Evolutionary conservation across 1,284 basidiomycete genomes (phyloP), one percentile per base, ranked within the genome.

Genomic region (Meripilus lineatus): DNA sequence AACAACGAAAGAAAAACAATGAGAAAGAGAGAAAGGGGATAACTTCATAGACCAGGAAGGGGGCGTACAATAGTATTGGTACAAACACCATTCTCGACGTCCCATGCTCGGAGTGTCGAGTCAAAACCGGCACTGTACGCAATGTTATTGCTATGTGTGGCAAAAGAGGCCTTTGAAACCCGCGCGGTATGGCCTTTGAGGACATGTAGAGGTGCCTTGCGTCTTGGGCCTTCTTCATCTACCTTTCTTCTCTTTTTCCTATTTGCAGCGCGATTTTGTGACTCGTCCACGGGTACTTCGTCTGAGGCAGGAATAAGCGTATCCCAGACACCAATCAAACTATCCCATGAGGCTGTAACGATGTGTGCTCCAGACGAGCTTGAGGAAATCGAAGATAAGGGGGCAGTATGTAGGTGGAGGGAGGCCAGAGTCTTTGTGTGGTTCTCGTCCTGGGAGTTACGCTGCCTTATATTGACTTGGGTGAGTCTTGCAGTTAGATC

Each of bases 291-390:
- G n/a, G 69, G 65, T 0, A 82, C 72, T 62, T 88, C 81, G 63
- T 93, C 81, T 26, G 70, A 55, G 1, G 66, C 55, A 1, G 86
- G 84, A 21, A 85, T 66, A 3, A 68, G 63, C 0, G 80, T 79
- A 49, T 84, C 76, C 83, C 83, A 96, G 11, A 94, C 56, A 4
- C 91, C 88, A 41, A 96, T 74, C 15, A 86, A 66, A 4, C 75
- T 72, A 57, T 93, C 91, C 88, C 89, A 92, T 1, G 83, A 84
- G 0, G 83, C 75, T 0, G 86, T 87, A 23, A 93, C 67, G 18
- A 93, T 66, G 45, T 80, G 75, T 2, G 71, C 67, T 2, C 82
- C 83, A 1, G 70, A 57, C 1, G 67, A 39, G 53, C 79, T 76
- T 2, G 77, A 59, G 0, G 79, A 58, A 38, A 93, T 70, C 11